Percentiles rank a stretch among this genome's conserved stretches.
phyloP scores from a whole-genome alignment of 371 early-diverging fungal genomes.

The Smittium mucronatum region DNA sequence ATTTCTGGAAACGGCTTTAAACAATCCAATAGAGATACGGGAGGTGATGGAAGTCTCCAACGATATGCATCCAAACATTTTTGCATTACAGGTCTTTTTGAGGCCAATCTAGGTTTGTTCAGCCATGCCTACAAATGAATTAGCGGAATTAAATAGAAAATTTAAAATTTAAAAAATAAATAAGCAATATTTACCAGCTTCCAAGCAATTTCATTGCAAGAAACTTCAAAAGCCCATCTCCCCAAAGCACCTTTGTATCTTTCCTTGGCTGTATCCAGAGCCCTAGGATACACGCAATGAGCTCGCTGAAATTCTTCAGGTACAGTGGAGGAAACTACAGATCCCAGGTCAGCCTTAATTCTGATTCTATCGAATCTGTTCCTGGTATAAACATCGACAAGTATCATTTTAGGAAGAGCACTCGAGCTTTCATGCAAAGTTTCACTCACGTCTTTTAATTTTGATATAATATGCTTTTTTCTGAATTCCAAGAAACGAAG shows the following conservation, averaged over 20 bases:
- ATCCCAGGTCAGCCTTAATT: slow-evolving; percentile 44
- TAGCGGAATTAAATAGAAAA: no score
- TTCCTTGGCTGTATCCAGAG: slow-evolving; percentile 32
- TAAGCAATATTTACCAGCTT: no score
- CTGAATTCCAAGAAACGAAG: background rate
- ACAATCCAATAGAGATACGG: slow-evolving; percentile 23
- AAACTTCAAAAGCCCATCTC: slow-evolving; percentile 44
- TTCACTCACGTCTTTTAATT: slow-evolving; percentile 1
- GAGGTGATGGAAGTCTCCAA: slow-evolving; percentile 21
- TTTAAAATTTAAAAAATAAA: no score
- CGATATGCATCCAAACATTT: slow-evolving; percentile 53
- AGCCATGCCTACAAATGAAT: no score
- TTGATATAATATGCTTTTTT: background rate
- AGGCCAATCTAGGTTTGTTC: slow-evolving; percentile 42
- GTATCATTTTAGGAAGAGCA: slow-evolving; percentile 28
- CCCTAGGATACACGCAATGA: slow-evolving; percentile 51
- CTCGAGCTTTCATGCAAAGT: slow-evolving; percentile 7
- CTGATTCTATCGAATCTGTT: slow-evolving; percentile 40
- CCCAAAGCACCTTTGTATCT: slow-evolving; percentile 35
- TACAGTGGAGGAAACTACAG: slow-evolving; percentile 33
- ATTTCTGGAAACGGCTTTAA: slow-evolving; percentile 2
- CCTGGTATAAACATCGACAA: slow-evolving; percentile 37
- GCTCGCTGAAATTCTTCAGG: slow-evolving; percentile 39
- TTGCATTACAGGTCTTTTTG: slow-evolving; percentile 42
- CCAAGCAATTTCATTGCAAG: slow-evolving; percentile 58